A percentile compares a stretch with the other conserved stretches of the same genome.
phyloP scores from a whole-genome alignment of 2,329 filamentous ascomycete genomes.

The Colletotrichum salicis region DNA sequence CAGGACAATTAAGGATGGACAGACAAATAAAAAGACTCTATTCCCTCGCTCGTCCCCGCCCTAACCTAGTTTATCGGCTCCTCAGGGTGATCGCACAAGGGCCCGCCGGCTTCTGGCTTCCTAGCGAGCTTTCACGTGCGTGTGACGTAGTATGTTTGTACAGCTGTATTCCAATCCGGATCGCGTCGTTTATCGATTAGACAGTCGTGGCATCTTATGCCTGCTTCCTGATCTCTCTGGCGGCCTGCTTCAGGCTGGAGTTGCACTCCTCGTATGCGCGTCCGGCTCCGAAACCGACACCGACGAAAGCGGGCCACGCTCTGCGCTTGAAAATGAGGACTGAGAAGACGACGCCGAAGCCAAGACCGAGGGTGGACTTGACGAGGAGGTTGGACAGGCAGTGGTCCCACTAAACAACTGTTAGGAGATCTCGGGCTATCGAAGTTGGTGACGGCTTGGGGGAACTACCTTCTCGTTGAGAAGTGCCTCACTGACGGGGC shows the following conservation, averaged over 20 bases:
- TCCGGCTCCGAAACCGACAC: constrained; percentile 93
- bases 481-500: constrained; percentile 96
- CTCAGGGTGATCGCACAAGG: constrained; percentile 18
- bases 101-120: constrained; percentile 26
- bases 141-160: constrained; percentile 42
- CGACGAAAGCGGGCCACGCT: constrained; percentile 96
- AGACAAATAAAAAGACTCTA: constrained; percentile 36
- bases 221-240: constrained; percentile 66
- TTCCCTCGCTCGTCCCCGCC: constrained; percentile 33
- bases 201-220: constrained; percentile 45
- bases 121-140: constrained; percentile 30
- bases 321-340: constrained; percentile 98
- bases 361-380: constrained; percentile 93
- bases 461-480: constrained; percentile 92
- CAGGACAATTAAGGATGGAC: not conserved
- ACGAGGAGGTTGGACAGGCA: constrained; percentile 98
- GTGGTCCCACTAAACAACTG: constrained; percentile 84
- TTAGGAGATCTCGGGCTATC: constrained; percentile 11
- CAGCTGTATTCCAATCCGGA: constrained; percentile 41
- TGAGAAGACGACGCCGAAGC: constrained; percentile 98
- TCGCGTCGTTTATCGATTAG: constrained; percentile 36
- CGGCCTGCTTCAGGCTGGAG: constrained; percentile 74
- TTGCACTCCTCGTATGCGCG: constrained; percentile 99
- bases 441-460: not conserved
- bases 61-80: constrained; percentile 30